These are phyloP conservation scores for Gorgonomyces haynaldii DNA, from an alignment of 192 early-diverging fungal genomes.

Conservation along the genomic window DNA sequence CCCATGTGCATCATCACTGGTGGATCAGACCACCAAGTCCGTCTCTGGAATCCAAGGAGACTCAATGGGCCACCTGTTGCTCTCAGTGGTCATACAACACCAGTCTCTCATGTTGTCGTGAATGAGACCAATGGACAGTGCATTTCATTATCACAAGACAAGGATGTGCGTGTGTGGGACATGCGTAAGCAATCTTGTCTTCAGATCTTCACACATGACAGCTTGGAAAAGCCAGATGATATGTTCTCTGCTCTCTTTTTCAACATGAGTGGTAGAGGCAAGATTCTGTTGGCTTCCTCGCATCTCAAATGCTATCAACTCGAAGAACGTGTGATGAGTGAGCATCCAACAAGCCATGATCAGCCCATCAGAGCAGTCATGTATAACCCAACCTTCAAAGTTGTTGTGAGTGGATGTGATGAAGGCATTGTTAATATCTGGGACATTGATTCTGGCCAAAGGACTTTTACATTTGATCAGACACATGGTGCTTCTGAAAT, in stretches of 20 bases:
- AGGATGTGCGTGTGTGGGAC: conserved; percentile 40
- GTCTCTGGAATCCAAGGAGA: conserved; percentile 42
- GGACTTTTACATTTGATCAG: conserved; percentile 33
- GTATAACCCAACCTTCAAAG: conserved; percentile 35
- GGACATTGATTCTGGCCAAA: conserved; percentile 31
- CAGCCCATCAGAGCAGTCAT: conserved; percentile 27
- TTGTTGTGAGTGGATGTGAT: conserved; percentile 35
- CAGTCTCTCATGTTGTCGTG: conserved; percentile 30
- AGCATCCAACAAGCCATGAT: conserved; percentile 24
- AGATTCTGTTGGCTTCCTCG: conserved; percentile 18
- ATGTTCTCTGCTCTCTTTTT: conserved; percentile 26
- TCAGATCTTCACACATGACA: conserved; percentile 25
- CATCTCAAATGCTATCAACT: conserved; percentile 23
- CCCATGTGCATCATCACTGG: conserved; percentile 40
- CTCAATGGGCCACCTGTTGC: conserved; percentile 30
- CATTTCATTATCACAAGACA: conserved; percentile 35
- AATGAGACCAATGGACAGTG: conserved; percentile 29
- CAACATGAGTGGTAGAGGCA: conserved; percentile 11
- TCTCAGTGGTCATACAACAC: conserved; percentile 33
- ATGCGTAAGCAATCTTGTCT: conserved; percentile 41
- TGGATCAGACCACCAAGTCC: conserved; percentile 31
- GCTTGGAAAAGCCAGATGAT: conserved; percentile 23
- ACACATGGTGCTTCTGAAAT: conserved; percentile 36
- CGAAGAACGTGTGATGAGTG: conserved; percentile 11
- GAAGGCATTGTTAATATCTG: conserved; percentile 41